Evolutionary conservation across 768 basidiomycete genomes (phyloP).

Genomic region (Russula emetica): DNA sequence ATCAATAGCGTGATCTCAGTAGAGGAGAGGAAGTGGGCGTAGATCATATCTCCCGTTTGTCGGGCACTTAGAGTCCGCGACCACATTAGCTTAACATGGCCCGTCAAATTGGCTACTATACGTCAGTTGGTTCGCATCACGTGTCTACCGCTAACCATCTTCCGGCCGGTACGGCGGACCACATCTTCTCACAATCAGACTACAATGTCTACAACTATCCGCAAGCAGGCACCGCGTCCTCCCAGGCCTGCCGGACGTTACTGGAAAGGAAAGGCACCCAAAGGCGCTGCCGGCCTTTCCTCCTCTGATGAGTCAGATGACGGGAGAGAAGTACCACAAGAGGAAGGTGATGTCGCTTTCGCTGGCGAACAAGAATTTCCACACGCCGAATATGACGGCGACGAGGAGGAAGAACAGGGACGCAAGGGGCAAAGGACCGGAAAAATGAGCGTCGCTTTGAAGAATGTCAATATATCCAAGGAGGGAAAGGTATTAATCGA

Average conservation of each 20-base stretch:
- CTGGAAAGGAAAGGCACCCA: slow-evolving; percentile 87
- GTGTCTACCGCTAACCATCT: background rate
- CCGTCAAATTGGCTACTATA: background rate
- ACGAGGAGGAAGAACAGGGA: slow-evolving; percentile 39
- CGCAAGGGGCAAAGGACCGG: slow-evolving; percentile 20
- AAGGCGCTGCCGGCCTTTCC: slow-evolving; percentile 54
- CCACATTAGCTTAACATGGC: background rate
- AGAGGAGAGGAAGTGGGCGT: background rate
- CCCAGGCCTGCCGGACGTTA: slow-evolving; percentile 81
- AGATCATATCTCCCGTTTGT: background rate
- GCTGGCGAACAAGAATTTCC: slow-evolving; percentile 54
- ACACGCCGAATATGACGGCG: slow-evolving; percentile 44
- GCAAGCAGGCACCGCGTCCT: slow-evolving; percentile 73
- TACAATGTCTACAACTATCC: slow-evolving; percentile 30
- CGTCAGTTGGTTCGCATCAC: slow-evolving; percentile 6
- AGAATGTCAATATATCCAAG: slow-evolving; percentile 74
- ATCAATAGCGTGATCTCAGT: slow-evolving; percentile 5
- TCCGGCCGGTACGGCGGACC: too few species aligned
- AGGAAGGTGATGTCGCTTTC: slow-evolving; percentile 53
- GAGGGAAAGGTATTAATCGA: slow-evolving; percentile 79
- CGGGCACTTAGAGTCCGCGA: background rate
- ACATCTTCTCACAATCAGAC: background rate
- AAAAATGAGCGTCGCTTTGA: slow-evolving; percentile 68
- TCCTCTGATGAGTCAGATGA: slow-evolving; percentile 59
- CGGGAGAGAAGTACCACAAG: slow-evolving; percentile 37